Conservation (phyloP, 2,329 filamentous ascomycete genomes). For the Annulohypoxylon truncatum region DNA sequence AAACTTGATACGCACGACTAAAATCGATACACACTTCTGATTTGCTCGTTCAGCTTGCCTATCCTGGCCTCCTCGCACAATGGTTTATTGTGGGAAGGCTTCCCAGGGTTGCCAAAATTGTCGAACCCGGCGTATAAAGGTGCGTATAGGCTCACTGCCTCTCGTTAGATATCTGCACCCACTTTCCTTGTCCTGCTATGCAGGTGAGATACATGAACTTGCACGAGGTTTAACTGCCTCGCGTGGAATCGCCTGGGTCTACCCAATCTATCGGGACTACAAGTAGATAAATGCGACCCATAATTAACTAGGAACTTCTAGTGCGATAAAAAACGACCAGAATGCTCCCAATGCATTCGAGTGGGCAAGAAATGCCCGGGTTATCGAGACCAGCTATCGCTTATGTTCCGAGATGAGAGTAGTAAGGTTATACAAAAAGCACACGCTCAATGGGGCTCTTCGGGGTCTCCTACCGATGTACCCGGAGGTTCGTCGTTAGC, state of each 20-base stretch:
- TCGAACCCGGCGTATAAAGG: conserved; percentile 66
- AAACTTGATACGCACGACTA: conserved; percentile 40
- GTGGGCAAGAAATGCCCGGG: conserved; percentile 71
- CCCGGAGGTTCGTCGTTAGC: conserved; percentile 41
- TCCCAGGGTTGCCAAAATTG: conserved; percentile 67
- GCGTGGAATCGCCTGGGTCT: conserved; percentile 12
- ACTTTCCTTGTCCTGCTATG: conserved; percentile 19
- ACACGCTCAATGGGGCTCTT: conserved; percentile 62
- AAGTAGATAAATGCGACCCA: conserved; percentile 11
- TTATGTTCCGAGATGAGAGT: conserved; percentile 76
- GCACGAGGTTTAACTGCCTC: conserved; percentile 11
- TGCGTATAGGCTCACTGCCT: conserved; percentile 49
- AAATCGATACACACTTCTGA: conserved; percentile 36
- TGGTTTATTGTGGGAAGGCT: conserved; percentile 69
- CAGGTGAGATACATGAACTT: conserved; percentile 27
- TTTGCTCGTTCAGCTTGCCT: conserved; percentile 43
- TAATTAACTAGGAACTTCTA: conserved; percentile 47
- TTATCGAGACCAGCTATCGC: conserved; percentile 71
- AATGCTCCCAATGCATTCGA: conserved; percentile 72
- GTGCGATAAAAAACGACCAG: conserved; percentile 71
- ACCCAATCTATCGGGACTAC: conserved; percentile 25
- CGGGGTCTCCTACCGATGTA: conserved; percentile 46
- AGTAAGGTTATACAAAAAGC: conserved; percentile 70
- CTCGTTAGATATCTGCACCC: conserved; percentile 21
- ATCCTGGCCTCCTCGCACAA: conserved; percentile 49